Evolutionary conservation across 1,139 yeast genomes (phyloP).

Genomic region (Debaryomycetaceae sp.): DNA sequence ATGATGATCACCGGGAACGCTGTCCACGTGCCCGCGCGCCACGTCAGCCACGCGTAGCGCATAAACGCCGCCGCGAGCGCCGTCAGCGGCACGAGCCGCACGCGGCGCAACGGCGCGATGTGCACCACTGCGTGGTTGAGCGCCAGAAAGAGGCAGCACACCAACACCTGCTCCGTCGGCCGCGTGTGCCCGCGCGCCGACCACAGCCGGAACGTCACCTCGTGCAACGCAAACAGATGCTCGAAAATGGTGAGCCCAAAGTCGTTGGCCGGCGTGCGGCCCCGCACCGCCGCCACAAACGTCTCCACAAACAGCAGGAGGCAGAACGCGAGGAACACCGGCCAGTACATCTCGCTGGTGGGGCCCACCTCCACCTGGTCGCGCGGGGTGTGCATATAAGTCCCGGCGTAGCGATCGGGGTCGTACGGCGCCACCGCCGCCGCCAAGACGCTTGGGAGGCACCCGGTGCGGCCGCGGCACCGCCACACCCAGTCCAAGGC

Average conservation of each 20-base stretch:
- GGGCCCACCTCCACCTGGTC: conserved; percentile 44
- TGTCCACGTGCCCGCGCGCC: conserved; percentile 26
- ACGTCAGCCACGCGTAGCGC: conserved; percentile 38
- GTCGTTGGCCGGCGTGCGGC: conserved; percentile 56
- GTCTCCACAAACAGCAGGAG: conserved; percentile 68
- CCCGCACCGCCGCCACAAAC: conserved; percentile 57
- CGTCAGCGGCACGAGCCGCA: conserved; percentile 59
- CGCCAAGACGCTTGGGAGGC: neutral
- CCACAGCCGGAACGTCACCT: conserved; percentile 44
- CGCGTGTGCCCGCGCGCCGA: conserved; percentile 15
- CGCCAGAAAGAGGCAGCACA: conserved; percentile 49
- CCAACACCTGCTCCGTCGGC: conserved; percentile 52
- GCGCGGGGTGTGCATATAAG: conserved; percentile 33
- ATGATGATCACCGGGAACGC: conserved; percentile 53
- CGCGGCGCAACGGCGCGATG: conserved; percentile 45
- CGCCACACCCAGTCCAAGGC: conserved; percentile 26
- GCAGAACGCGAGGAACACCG: conserved; percentile 58
- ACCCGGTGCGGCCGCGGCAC: neutral
- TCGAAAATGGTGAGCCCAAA: conserved; percentile 72
- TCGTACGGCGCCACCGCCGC: conserved; percentile 20
- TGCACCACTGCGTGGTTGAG: conserved; percentile 56
- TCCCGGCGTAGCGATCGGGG: conserved; percentile 18
- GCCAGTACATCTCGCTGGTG: conserved; percentile 57
- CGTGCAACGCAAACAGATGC: conserved; percentile 71
- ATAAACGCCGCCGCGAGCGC: conserved; percentile 50